phyloP scores from a whole-genome alignment of 495 filamentous ascomycete species.

The Aspergillus baeticus region DNA sequence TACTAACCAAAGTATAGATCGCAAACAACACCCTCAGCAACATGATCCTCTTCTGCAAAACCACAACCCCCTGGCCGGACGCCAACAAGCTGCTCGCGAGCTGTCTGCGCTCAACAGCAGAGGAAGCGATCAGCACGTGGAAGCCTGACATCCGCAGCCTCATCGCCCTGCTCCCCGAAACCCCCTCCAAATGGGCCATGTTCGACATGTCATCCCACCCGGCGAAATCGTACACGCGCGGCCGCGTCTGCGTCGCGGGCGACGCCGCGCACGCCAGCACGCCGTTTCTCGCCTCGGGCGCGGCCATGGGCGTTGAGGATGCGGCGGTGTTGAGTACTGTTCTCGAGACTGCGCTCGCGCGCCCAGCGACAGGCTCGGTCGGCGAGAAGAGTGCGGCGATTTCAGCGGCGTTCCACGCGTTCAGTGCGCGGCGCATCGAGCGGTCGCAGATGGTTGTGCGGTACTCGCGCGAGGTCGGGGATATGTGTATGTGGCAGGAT shows the following conservation, averaged over 20 bases:
- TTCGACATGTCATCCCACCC: neutral
- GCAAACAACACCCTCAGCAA: slow-evolving; percentile 35
- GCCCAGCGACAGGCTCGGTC: neutral
- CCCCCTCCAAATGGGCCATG: neutral
- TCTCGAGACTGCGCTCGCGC: neutral
- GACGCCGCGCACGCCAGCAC: slow-evolving; percentile 2
- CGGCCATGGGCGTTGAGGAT: slow-evolving; percentile 4
- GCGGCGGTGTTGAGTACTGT: neutral
- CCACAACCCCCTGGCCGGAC: slow-evolving; percentile 33
- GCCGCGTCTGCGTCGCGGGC: neutral
- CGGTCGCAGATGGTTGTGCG: slow-evolving; percentile 2
- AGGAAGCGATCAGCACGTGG: neutral
- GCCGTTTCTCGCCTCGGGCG: neutral
- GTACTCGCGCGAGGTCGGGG: neutral
- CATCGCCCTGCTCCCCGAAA: neutral
- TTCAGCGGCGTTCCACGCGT: neutral
- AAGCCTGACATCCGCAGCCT: neutral
- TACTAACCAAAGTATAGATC: neutral
- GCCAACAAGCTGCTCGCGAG: slow-evolving; percentile 15
- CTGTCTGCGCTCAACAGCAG: neutral
- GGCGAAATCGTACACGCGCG: neutral
- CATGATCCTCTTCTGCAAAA: slow-evolving; percentile 38
- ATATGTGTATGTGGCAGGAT: slow-evolving; percentile 9
- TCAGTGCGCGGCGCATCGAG: neutral
- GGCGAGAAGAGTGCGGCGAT: neutral